Percentiles rank a stretch among this genome's conserved stretches.
These are phyloP conservation scores for Pholiota microspora DNA, from an alignment of 768 basidiomycete species.

Conservation along the genomic window DNA sequence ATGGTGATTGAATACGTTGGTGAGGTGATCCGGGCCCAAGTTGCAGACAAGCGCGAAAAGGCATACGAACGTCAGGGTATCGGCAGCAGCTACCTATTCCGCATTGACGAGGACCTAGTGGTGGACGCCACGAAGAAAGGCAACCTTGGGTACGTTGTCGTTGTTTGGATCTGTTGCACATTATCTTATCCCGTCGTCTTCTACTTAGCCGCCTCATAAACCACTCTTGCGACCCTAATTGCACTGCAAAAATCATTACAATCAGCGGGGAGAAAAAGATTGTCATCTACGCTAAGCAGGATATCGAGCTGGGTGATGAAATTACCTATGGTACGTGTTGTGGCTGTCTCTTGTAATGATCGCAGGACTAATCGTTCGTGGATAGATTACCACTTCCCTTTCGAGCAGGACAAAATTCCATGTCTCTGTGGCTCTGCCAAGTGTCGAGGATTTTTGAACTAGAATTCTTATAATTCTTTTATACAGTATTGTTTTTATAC, in stretches of 20 bases:
- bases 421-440: slow-evolving; percentile 88
- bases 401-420: slow-evolving; percentile 96
- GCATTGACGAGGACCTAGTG: slow-evolving; percentile 96
- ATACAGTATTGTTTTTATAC: slow-evolving; percentile 16
- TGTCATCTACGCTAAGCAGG: slow-evolving; percentile 97
- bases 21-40: slow-evolving; percentile 91
- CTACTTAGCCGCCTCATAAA: slow-evolving; percentile 86
- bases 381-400: slow-evolving; percentile 97
- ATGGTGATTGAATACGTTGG: slow-evolving; percentile 99
- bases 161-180: slow-evolving; percentile 9
- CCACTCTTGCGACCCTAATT: slow-evolving; percentile 96
- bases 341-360: neutral
- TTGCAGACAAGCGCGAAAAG: slow-evolving; percentile 97
- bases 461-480: slow-evolving; percentile 32
- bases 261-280: slow-evolving; percentile 96
- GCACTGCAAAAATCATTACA: slow-evolving; percentile 88
- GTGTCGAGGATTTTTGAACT: slow-evolving; percentile 96
- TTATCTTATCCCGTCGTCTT: slow-evolving; percentile 10
- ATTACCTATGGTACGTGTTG: slow-evolving; percentile 91
- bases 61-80: slow-evolving; percentile 96
- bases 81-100: slow-evolving; percentile 95
- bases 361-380: neutral
- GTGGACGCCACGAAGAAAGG: slow-evolving; percentile 99
- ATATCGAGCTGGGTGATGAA: slow-evolving; percentile 95
- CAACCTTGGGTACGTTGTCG: slow-evolving; percentile 84